These are phyloP conservation scores for Areca catechu DNA, from an alignment of 176 grass and related monocot species.

Conservation along the genomic window DNA sequence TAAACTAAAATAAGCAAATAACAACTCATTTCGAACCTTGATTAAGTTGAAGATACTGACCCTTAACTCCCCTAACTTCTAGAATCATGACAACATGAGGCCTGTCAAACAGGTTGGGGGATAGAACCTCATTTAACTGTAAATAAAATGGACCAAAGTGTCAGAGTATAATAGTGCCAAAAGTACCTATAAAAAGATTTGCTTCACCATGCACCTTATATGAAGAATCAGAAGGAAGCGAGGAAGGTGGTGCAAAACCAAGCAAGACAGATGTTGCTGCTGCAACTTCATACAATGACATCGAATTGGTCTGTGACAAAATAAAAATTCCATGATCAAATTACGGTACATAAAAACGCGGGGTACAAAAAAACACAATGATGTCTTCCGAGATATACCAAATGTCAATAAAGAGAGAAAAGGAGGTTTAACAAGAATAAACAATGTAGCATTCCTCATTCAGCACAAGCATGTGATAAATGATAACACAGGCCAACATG, in stretches of 20 bases:
- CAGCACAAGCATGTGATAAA: too few relatives aligned
- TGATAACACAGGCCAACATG: too few relatives aligned
- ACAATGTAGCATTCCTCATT: too few relatives aligned
- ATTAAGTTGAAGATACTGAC: conserved; percentile 25
- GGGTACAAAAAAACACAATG: too few relatives aligned
- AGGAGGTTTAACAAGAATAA: too few relatives aligned
- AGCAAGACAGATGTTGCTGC: conserved; percentile 73
- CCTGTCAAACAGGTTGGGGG: conserved; percentile 71
- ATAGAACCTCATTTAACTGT: conserved; percentile 78
- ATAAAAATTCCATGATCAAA: background rate
- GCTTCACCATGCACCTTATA: conserved; percentile 39
- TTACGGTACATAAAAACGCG: too few relatives aligned
- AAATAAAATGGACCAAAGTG: conserved; percentile 18
- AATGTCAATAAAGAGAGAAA: too few relatives aligned
- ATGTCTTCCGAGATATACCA: too few relatives aligned
- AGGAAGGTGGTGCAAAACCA: conserved; percentile 66
- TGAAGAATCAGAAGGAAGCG: conserved; percentile 41
- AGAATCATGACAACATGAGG: conserved; percentile 70
- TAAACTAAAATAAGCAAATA: background rate
- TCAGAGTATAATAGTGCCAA: background rate
- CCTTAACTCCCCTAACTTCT: conserved; percentile 53
- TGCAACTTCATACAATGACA: conserved; percentile 61
- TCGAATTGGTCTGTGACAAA: conserved; percentile 34
- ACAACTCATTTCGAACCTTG: background rate
- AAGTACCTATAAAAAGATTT: background rate